Percentiles rank a stretch among this genome's conserved stretches.
Evolutionary conservation across 2,329 filamentous ascomycete species (phyloP).

Genomic region (Xylariaceae sp.): DNA sequence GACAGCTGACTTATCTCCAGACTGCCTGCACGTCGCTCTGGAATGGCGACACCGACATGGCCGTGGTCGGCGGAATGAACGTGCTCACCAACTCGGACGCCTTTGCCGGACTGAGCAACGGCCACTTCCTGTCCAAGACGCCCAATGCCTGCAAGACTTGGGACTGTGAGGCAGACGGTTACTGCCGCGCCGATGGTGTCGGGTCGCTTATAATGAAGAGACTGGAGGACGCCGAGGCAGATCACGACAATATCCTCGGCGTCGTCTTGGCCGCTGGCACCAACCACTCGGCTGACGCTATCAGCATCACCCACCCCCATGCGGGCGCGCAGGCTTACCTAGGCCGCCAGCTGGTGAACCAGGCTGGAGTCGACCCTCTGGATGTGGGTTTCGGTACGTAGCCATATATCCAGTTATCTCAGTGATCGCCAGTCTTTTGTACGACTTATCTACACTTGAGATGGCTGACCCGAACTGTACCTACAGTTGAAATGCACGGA

Average conservation of each 20-base stretch:
- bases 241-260: conserved; percentile 34
- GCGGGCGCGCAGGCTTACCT: conserved; percentile 53
- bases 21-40: conserved; percentile 53
- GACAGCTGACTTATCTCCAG: no score
- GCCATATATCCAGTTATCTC: no score
- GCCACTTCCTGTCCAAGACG: conserved; percentile 51
- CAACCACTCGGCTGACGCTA: conserved; percentile 64
- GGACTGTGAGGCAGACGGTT: conserved; percentile 39
- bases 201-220: conserved; percentile 17
- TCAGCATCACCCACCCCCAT: conserved; percentile 66
- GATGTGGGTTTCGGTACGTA: conserved; percentile 53
- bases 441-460: no score
- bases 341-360: conserved; percentile 48
- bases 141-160: conserved; percentile 39
- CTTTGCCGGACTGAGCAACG: conserved; percentile 52
- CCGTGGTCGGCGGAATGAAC: conserved; percentile 55
- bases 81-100: conserved; percentile 58
- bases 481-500: conserved; percentile 65
- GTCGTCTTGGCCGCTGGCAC: conserved; percentile 46
- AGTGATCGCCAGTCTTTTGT: no score
- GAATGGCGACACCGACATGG: conserved; percentile 56
- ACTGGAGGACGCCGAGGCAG: conserved; percentile 29
- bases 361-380: conserved; percentile 46
- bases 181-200: conserved; percentile 24
- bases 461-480: no score